These are phyloP conservation scores for Candida berthetii DNA, from an alignment of 805 yeast species.

Conservation along the genomic window DNA sequence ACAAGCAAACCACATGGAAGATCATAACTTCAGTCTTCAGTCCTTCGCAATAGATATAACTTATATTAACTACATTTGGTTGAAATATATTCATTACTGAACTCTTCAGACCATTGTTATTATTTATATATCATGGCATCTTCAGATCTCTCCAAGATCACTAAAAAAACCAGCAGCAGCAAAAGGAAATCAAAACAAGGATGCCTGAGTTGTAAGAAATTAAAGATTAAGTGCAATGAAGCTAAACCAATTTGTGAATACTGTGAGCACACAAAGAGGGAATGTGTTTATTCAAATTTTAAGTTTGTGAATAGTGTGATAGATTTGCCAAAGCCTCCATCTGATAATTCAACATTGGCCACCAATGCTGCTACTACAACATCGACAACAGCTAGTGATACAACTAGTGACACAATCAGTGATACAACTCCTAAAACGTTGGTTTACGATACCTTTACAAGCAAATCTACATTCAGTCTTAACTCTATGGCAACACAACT, in stretches of 20 bases:
- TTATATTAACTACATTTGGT: no score
- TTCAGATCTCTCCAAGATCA: no score
- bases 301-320: no score
- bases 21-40: no score
- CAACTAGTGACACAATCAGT: neutral
- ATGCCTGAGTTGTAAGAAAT: neutral
- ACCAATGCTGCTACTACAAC: neutral
- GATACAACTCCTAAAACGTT: neutral
- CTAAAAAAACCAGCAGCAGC: no score
- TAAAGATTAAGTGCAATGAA: neutral
- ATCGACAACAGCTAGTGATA: neutral
- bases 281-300: neutral
- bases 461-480: neutral
- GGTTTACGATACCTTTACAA: neutral
- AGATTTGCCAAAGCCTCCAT: no score
- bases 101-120: no score
- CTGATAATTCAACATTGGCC: neutral
- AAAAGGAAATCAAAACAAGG: no score
- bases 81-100: no score
- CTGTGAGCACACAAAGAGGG: neutral
- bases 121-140: no score
- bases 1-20: no score
- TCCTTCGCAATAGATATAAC: no score
- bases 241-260: neutral
- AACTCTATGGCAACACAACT: neutral